Conservation (phyloP, 345 rosid species). For the Syzygium grande region DNA sequence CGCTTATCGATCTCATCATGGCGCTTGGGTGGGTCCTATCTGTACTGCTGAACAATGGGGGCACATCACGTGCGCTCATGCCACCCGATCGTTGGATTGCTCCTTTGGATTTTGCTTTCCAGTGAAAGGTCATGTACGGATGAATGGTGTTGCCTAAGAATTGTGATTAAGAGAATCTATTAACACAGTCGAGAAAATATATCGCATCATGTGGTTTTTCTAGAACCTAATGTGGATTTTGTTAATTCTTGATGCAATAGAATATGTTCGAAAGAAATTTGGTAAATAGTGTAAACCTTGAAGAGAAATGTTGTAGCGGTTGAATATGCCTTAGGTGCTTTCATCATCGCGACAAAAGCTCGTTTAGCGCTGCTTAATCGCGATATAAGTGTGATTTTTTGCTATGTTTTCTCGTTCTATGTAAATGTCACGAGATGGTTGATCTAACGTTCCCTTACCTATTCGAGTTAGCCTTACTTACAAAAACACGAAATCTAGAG, state of each 20-base stretch:
- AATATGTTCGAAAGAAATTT: not conserved
- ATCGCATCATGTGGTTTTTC: not conserved
- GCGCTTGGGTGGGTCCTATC: not conserved
- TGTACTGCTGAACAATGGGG: not conserved
- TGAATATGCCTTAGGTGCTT: not conserved
- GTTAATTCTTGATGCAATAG: not conserved
- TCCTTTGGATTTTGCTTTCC: not conserved
- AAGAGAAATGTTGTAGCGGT: not conserved
- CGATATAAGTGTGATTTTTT: not conserved
- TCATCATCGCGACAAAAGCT: not conserved
- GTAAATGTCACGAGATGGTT: not conserved
- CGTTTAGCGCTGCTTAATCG: not conserved
- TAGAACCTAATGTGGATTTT: not conserved
- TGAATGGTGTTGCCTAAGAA: not conserved
- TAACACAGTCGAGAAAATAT: not conserved
- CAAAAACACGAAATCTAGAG: not conserved
- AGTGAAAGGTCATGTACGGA: not conserved
- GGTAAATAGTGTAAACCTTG: not conserved
- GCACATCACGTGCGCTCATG: not conserved
- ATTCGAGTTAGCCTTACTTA: not conserved
- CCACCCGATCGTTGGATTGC: not conserved
- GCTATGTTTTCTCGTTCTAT: not conserved
- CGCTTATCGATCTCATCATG: not conserved
- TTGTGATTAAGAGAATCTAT: not conserved
- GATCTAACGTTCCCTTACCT: not conserved